Evolutionary conservation across 495 filamentous ascomycete genomes (phyloP).

Genomic region (Talaromyces trachyspermus): DNA sequence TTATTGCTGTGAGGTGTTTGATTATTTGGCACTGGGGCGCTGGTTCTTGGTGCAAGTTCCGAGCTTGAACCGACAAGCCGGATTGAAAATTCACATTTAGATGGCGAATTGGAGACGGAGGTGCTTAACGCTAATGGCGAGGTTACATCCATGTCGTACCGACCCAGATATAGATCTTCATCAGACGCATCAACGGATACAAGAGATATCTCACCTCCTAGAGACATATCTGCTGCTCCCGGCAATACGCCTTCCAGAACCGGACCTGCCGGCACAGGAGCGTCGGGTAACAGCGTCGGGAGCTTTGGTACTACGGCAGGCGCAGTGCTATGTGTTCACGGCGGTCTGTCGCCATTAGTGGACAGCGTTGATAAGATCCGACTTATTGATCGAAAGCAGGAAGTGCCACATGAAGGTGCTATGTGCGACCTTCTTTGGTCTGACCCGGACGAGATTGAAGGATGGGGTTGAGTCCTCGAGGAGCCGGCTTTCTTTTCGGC

Average conservation of each 20-base stretch:
- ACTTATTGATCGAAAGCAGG: conserved; percentile 91
- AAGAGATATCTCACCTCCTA: conserved; percentile 35
- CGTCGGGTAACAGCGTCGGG: conserved; percentile 57
- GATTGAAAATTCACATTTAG: conserved; percentile 40
- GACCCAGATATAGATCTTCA: conserved; percentile 33
- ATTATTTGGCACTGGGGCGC: conserved; percentile 94
- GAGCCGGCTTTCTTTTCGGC: conserved; percentile 93
- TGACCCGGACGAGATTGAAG: conserved; percentile 96
- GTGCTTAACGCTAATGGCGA: conserved; percentile 76
- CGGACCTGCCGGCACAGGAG: conserved; percentile 73
- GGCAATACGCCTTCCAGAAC: conserved; percentile 36
- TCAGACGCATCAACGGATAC: conserved; percentile 29
- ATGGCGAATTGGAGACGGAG: conserved; percentile 83
- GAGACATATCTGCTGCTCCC: conserved; percentile 38
- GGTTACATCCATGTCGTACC: conserved; percentile 64
- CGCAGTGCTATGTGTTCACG: conserved; percentile 92
- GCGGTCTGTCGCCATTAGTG: conserved; percentile 83
- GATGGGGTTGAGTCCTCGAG: conserved; percentile 94
- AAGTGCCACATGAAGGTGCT: conserved; percentile 95
- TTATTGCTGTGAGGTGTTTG: conserved; percentile 98
- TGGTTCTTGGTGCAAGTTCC: conserved; percentile 83
- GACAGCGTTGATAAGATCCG: conserved; percentile 95
- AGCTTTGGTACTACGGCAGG: conserved; percentile 57
- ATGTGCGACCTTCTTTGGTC: conserved; percentile 99
- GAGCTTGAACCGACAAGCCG: conserved; percentile 48